These are phyloP conservation scores for Aspergillus sp. DNA, from an alignment of 2,329 filamentous ascomycete species.

Conservation along the genomic window DNA sequence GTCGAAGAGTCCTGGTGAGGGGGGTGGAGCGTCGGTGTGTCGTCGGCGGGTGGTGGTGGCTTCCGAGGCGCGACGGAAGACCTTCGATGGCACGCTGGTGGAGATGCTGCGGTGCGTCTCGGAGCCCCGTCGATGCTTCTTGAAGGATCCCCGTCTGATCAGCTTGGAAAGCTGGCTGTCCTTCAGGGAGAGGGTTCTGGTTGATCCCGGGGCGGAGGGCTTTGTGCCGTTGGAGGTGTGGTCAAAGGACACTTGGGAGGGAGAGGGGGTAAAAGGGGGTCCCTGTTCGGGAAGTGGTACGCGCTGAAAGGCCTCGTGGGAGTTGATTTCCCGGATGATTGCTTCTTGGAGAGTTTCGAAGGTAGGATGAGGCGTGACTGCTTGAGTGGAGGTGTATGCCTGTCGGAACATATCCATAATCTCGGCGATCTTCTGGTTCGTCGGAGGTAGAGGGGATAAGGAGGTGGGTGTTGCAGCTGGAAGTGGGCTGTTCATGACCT, in stretches of 20 bases:
- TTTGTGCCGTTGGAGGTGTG: constrained; percentile 8
- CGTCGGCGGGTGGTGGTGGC: constrained; percentile 28
- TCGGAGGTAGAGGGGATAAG: constrained; percentile 21
- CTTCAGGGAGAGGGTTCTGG: constrained; percentile 27
- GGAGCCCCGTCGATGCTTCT: constrained; percentile 24
- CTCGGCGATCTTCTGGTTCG: constrained; percentile 36
- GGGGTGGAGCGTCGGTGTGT: constrained; percentile 42
- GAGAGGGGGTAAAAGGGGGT: constrained; percentile 33
- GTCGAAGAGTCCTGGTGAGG: constrained; percentile 30
- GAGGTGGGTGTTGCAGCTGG: constrained; percentile 26
- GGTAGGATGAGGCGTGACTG: constrained; percentile 32
- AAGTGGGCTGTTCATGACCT: constrained; percentile 43
- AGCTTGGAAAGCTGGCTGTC: constrained; percentile 31
- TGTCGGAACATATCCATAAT: constrained; percentile 44
- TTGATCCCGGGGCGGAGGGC: constrained; percentile 14
- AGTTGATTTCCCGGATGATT: constrained; percentile 45
- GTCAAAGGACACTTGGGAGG: constrained; percentile 25
- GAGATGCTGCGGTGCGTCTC: constrained; percentile 32
- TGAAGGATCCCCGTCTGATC: constrained; percentile 32
- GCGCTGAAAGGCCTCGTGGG: constrained; percentile 41
- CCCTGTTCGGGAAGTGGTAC: constrained; percentile 32
- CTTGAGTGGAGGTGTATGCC: constrained; percentile 32
- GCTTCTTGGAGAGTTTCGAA: constrained; percentile 44
- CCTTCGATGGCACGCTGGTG: constrained; percentile 22
- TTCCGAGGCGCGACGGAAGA: constrained; percentile 19